Conservation (phyloP, 805 yeast species). For the Millerozyma acaciae region DNA sequence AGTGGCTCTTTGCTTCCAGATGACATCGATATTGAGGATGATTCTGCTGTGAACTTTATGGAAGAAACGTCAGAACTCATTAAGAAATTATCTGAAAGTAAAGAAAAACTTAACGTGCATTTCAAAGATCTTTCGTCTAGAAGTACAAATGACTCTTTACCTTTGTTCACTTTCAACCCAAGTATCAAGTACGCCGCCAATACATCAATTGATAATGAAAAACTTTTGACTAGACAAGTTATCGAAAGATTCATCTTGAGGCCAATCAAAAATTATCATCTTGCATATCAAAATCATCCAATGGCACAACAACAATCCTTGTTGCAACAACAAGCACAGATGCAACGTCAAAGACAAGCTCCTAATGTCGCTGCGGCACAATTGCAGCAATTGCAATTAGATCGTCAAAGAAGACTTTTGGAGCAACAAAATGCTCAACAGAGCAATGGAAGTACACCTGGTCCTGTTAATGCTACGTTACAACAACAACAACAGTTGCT, state of each 20-base stretch:
- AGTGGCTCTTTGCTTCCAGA: constrained; percentile 39
- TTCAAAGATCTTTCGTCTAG: constrained; percentile 21
- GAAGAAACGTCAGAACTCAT: constrained; percentile 45
- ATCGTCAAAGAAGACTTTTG: constrained; percentile 18
- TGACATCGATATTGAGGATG: constrained; percentile 47
- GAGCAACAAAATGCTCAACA: constrained; percentile 11
- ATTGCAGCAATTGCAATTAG: constrained; percentile 31
- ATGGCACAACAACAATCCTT: constrained; percentile 32
- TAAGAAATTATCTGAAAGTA: constrained; percentile 31
- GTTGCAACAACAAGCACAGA: constrained; percentile 32
- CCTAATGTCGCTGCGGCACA: constrained; percentile 14
- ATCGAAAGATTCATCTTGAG: constrained; percentile 37
- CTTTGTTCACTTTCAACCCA: constrained; percentile 49
- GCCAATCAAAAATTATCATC: constrained; percentile 43
- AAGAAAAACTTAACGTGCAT: constrained; percentile 37
- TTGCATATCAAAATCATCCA: constrained; percentile 44
- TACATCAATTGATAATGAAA: constrained; percentile 34
- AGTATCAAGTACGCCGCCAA: constrained; percentile 21
- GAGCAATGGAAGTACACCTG: constrained; percentile 10
- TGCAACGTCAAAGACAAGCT: constrained; percentile 21
- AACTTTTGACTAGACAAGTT: constrained; percentile 34
- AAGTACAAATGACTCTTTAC: constrained; percentile 23
- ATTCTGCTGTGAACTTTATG: constrained; percentile 43
- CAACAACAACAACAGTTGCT: constrained; percentile 25
- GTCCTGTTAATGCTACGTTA: constrained; percentile 31